phyloP scores from a whole-genome alignment of 1,139 yeast genomes.

The Blastobotrys serpentis region DNA sequence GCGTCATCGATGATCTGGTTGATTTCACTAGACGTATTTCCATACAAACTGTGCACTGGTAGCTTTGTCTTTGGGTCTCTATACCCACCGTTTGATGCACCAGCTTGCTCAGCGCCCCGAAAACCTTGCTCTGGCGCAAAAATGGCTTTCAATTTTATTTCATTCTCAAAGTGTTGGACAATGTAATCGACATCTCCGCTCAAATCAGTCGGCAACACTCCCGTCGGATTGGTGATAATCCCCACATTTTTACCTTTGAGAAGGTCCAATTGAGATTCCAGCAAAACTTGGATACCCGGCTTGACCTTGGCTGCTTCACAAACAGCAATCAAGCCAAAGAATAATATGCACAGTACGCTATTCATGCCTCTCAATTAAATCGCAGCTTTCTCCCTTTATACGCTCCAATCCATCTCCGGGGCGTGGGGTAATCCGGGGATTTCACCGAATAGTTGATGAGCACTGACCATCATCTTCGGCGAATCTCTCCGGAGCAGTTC shows the following conservation, averaged over 20 bases:
- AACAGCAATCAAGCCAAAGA: neutral
- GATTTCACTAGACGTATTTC: constrained; percentile 18
- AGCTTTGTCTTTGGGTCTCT: constrained; percentile 17
- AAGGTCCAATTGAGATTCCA: constrained; percentile 14
- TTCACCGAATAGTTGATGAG: neutral
- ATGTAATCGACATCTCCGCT: constrained; percentile 18
- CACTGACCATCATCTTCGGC: no score
- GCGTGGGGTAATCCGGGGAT: neutral
- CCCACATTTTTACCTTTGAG: constrained; percentile 19
- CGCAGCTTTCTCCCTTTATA: no score
- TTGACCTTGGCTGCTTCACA: constrained; percentile 7
- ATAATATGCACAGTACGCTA: no score
- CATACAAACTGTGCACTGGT: constrained; percentile 17
- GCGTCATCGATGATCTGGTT: constrained; percentile 18
- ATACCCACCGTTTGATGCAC: constrained; percentile 20
- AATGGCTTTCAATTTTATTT: constrained; percentile 18
- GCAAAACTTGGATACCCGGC: constrained; percentile 8
- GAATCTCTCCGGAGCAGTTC: neutral
- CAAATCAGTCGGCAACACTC: constrained; percentile 18
- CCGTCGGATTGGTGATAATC: constrained; percentile 21
- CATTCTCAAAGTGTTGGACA: neutral
- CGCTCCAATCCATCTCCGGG: no score
- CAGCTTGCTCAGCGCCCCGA: constrained; percentile 22
- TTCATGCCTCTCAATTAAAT: no score
- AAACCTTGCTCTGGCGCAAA: constrained; percentile 24